Evolutionary conservation across 1,284 basidiomycete genomes (phyloP), one percentile per base, ranked within the genome.

Genomic region (Pholiota adiposa): DNA sequence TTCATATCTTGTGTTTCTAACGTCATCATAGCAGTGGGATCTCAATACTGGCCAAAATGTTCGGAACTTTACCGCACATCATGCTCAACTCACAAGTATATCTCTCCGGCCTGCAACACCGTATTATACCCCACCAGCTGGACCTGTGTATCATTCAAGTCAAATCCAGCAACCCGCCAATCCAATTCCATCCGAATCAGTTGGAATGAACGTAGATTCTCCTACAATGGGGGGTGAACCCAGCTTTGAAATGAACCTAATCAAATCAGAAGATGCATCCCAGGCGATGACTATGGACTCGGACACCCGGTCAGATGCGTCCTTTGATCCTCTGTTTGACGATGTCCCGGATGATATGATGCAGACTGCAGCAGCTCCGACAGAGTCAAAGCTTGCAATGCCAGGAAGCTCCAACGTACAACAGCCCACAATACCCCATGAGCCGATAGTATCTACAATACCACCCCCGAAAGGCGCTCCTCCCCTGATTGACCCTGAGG

Each of bases 21-120:
- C 14, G 12, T 29, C 36, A 38, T 71, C 11, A 16, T 27, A 98
- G 94, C 93, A 97, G 86, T 99, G 97, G 97, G 97, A 99, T 76
- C 82, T 99, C 51, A 93, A 99, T 70, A 97, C 92, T 0, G 97
- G 97, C 0, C 85, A 93, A 65, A 79, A 82, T 33, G 83, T 90
- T 4, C 86, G 96, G 46, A 86, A 83, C 40, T 98, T 93, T 69
- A 87, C 85, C 0, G 86, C 90, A 0, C 94, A 97, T 70, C 89
- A 90, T 25, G 88, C 94, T 2, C 96, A 98, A 72, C 84, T 99
- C 11, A 89, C 94, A 2, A 86, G 89, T 12, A 77, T 98, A 43
- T 86, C 90, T 18, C 83, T 97, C 29, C 84, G 93, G 55, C 96
- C 97, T 2, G 70, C 82, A 57, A 73, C 72, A 60, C 76, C 81